Evolutionary conservation across 495 filamentous ascomycete genomes (phyloP).

Genomic region (Penicillium atrosanguineum): DNA sequence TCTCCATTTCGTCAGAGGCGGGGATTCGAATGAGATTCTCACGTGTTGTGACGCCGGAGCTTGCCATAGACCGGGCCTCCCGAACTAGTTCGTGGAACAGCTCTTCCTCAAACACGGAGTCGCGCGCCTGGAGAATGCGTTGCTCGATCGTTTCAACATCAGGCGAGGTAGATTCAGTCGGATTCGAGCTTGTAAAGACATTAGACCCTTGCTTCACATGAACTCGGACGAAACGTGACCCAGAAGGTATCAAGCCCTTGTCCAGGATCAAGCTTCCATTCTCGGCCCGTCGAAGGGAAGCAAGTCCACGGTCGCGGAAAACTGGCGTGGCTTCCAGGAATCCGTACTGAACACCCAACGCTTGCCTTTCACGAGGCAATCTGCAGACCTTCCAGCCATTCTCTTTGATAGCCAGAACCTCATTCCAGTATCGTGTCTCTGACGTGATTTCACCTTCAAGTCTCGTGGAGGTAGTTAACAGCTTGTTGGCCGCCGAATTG

Average conservation of each 20-base stretch:
- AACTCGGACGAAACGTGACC: slow-evolving; percentile 65
- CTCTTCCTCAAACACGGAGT: slow-evolving; percentile 89
- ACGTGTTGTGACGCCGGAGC: slow-evolving; percentile 60
- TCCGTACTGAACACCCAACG: slow-evolving; percentile 82
- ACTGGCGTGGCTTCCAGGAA: slow-evolving; percentile 76
- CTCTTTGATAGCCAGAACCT: slow-evolving; percentile 74
- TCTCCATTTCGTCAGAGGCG: slow-evolving; percentile 49
- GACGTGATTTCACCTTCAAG: slow-evolving; percentile 71
- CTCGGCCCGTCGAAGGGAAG: slow-evolving; percentile 67
- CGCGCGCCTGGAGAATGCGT: slow-evolving; percentile 74
- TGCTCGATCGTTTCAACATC: slow-evolving; percentile 51
- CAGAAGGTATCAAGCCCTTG: slow-evolving; percentile 55
- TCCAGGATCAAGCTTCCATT: slow-evolving; percentile 76
- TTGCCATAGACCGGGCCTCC: slow-evolving; percentile 69
- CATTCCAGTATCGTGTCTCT: slow-evolving; percentile 86
- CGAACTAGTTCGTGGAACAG: slow-evolving; percentile 87
- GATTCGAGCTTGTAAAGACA: slow-evolving; percentile 40
- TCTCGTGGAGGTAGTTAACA: slow-evolving; percentile 68
- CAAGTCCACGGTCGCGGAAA: slow-evolving; percentile 76
- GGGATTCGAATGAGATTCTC: slow-evolving; percentile 58
- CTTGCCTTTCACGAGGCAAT: slow-evolving; percentile 67
- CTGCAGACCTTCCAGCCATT: slow-evolving; percentile 81
- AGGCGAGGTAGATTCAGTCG: slow-evolving; percentile 31
- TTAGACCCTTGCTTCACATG: slow-evolving; percentile 42
- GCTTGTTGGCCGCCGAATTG: slow-evolving; percentile 66